Conservation (phyloP, 2,329 filamentous ascomycete species). For the Penicillium thymicola region DNA sequence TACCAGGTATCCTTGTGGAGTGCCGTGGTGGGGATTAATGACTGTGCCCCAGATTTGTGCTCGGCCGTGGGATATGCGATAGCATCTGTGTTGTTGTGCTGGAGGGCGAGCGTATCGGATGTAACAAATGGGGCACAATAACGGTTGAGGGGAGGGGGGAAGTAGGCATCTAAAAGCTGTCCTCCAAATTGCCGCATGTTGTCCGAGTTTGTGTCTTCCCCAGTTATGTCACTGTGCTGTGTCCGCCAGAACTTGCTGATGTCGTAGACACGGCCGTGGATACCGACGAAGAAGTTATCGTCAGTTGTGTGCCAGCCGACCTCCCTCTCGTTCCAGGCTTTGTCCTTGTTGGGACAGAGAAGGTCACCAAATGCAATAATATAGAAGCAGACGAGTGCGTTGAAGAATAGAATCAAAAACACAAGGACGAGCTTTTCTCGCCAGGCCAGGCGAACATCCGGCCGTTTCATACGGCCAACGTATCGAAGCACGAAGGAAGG, state of each 20-base stretch:
- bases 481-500: slow-evolving; percentile 78
- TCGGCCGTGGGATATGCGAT: slow-evolving; percentile 53
- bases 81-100: slow-evolving; percentile 65
- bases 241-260: slow-evolving; percentile 81
- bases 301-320: slow-evolving; percentile 67
- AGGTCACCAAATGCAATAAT: slow-evolving; percentile 82
- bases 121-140: slow-evolving; percentile 73
- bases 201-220: slow-evolving; percentile 56
- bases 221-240: slow-evolving; percentile 71
- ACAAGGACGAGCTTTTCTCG: slow-evolving; percentile 88
- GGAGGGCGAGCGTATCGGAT: slow-evolving; percentile 48
- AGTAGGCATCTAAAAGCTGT: slow-evolving; percentile 77
- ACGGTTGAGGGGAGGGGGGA: slow-evolving; percentile 70
- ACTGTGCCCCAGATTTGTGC: slow-evolving; percentile 67
- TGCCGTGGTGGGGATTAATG: slow-evolving; percentile 55
- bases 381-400: slow-evolving; percentile 82
- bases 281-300: slow-evolving; percentile 80
- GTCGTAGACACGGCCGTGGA: slow-evolving; percentile 88
- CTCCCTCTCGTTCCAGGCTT: slow-evolving; percentile 74
- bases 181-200: slow-evolving; percentile 78
- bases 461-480: slow-evolving; percentile 91
- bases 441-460: slow-evolving; percentile 96
- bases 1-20: slow-evolving; percentile 75
- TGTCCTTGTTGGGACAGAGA: slow-evolving; percentile 86
- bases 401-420: slow-evolving; percentile 75